These are phyloP conservation scores for Pittosporum tobira DNA, from an alignment of 129 eudicot species.

Conservation along the genomic window DNA sequence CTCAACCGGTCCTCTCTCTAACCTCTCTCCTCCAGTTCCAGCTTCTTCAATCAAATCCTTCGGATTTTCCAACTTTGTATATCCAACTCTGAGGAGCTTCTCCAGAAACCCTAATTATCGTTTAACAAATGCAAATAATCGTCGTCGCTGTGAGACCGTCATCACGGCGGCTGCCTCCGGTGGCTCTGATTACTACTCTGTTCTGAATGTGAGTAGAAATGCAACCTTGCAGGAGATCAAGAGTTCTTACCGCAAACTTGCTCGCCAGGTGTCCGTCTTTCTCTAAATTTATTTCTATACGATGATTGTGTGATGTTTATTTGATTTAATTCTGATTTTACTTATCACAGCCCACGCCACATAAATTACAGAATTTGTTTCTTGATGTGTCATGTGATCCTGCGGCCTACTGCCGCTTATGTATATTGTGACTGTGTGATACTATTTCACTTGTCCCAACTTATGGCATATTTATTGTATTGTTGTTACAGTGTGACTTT, in stretches of 20 bases:
- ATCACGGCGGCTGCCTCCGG: constrained; percentile 29
- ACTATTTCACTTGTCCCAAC: no score
- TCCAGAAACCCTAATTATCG: neutral
- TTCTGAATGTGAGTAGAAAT: constrained; percentile 48
- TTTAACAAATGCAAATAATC: neutral
- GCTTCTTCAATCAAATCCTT: neutral
- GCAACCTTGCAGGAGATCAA: constrained; percentile 71
- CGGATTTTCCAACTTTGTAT: constrained; percentile 15
- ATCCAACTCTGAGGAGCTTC: constrained; percentile 7
- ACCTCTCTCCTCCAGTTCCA: neutral
- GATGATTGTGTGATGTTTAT: no score
- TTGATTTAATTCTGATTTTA: no score
- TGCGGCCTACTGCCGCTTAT: no score
- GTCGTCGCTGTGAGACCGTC: constrained; percentile 23
- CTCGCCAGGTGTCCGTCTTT: constrained; percentile 55
- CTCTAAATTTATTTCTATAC: no score
- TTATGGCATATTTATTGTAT: no score
- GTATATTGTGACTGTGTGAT: no score
- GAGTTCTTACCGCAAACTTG: constrained; percentile 75
- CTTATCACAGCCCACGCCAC: no score
- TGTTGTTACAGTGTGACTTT: no score
- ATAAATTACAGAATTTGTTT: no score
- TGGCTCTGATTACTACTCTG: constrained; percentile 50
- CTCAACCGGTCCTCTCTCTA: neutral
- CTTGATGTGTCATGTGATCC: no score